Percentiles rank a stretch among this genome's conserved stretches.
Evolutionary conservation across 495 filamentous ascomycete species (phyloP).

Genomic region (Daldinia concentrica): DNA sequence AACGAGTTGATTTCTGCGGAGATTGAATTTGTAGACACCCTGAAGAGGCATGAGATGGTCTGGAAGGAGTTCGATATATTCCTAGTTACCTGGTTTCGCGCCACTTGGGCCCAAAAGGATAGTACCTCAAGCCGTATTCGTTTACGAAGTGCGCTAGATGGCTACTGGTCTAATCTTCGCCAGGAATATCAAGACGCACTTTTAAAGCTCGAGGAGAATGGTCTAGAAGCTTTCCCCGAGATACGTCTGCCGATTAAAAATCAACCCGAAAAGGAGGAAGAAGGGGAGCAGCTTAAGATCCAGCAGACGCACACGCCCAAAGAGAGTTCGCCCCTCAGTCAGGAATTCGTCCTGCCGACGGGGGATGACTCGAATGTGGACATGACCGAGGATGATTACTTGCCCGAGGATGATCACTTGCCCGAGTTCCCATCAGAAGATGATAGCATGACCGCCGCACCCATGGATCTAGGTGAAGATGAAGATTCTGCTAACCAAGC

Average conservation of each 20-base stretch:
- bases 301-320: too few species aligned
- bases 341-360: not conserved
- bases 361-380: not conserved
- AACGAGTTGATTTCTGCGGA: not conserved
- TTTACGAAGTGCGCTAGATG: not conserved
- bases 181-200: not conserved
- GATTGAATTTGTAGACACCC: not conserved
- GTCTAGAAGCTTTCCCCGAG: not conserved
- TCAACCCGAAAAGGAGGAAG: too few species aligned
- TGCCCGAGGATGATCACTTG: too few species aligned
- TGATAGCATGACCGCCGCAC: too few species aligned
- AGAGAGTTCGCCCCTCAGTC: too few species aligned
- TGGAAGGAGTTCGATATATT: conserved; percentile 36
- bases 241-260: too few species aligned
- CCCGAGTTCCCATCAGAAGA: too few species aligned
- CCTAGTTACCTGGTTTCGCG: not conserved
- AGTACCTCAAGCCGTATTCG: not conserved
- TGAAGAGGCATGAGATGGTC: conserved; percentile 24
- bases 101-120: not conserved
- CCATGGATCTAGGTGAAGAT: too few species aligned
- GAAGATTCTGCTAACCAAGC: too few species aligned
- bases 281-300: too few species aligned
- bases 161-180: too few species aligned
- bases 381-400: too few species aligned
- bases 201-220: not conserved